Evolutionary conservation across 2,329 filamentous ascomycete species (phyloP).

Genomic region (Mycogone perniciosa): DNA sequence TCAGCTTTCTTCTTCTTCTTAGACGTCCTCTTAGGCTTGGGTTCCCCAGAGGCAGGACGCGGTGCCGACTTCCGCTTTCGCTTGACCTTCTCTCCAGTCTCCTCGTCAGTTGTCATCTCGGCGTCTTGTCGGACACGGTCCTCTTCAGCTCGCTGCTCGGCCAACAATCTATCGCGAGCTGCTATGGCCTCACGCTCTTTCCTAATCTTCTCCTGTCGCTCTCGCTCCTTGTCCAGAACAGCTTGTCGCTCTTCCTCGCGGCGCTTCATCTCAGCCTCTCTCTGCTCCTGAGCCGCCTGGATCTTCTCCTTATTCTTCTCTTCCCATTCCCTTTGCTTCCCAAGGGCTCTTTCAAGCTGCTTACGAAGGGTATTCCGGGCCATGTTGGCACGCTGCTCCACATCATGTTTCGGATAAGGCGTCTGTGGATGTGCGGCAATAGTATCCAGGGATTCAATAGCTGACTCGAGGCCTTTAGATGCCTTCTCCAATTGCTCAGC

Average conservation of each 20-base stretch:
- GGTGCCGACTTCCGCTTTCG: conserved; percentile 59
- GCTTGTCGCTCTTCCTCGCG: conserved; percentile 71
- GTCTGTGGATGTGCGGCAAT: conserved; percentile 59
- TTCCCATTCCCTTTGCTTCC: conserved; percentile 85
- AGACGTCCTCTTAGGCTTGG: conserved; percentile 34
- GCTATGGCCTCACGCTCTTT: conserved; percentile 78
- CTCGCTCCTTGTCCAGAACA: conserved; percentile 61
- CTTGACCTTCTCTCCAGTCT: conserved; percentile 76
- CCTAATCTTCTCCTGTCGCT: conserved; percentile 73
- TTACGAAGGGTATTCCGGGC: conserved; percentile 89
- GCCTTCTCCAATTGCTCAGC: conserved; percentile 77
- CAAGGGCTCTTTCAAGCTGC: conserved; percentile 79
- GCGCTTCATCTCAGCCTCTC: conserved; percentile 71
- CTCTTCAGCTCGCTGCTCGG: conserved; percentile 50
- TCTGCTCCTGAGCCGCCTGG: conserved; percentile 68
- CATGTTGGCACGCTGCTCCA: conserved; percentile 97
- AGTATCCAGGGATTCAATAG: conserved; percentile 65
- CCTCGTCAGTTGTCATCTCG: conserved; percentile 73
- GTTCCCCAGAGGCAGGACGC: conserved; percentile 30
- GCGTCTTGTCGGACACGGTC: conserved; percentile 46
- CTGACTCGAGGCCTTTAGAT: conserved; percentile 72
- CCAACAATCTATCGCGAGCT: conserved; percentile 66
- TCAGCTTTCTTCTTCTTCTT: conserved; percentile 56
- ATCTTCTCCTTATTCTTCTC: conserved; percentile 87
- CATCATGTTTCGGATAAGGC: conserved; percentile 82